These are phyloP conservation scores for Carallia pectinifolia DNA, from an alignment of 345 rosid genomes.

Conservation along the genomic window DNA sequence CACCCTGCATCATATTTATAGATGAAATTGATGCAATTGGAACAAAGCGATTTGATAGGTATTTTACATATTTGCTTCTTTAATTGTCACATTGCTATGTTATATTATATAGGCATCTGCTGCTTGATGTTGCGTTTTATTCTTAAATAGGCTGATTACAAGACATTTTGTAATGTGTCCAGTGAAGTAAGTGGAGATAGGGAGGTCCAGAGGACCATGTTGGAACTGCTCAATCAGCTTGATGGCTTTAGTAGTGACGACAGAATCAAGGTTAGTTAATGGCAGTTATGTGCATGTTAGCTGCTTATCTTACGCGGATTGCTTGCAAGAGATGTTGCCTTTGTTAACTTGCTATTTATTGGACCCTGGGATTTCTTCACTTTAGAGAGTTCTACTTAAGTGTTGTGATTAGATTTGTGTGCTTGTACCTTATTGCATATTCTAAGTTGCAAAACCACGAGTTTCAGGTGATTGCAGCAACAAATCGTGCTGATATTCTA, in stretches of 20 bases:
- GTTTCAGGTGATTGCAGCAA: slow-evolving; percentile 94
- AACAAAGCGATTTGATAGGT: slow-evolving; percentile 98
- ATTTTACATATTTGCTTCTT: slow-evolving; percentile 5
- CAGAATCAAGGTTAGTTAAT: slow-evolving; percentile 71
- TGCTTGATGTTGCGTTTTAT: background rate
- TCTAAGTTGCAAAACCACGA: background rate
- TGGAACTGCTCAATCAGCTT: slow-evolving; percentile 96
- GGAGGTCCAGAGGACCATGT: slow-evolving; percentile 99
- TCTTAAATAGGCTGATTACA: background rate
- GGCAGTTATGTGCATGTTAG: background rate
- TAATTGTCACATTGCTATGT: background rate
- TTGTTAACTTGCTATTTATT: background rate
- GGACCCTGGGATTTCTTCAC: background rate
- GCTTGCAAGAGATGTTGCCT: background rate
- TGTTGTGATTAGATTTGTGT: no score
- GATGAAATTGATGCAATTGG: slow-evolving; percentile 99
- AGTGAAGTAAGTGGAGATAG: slow-evolving; percentile 99
- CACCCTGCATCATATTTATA: slow-evolving; percentile 97
- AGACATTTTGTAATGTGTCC: slow-evolving; percentile 21
- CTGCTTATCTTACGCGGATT: background rate
- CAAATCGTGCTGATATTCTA: slow-evolving; percentile 95
- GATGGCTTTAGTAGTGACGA: slow-evolving; percentile 99
- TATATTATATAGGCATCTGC: background rate
- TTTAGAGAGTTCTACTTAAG: no score
- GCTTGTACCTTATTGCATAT: no score